Evolutionary conservation across 1,139 yeast species (phyloP), one percentile per base, ranked within the genome.

Genomic region (Geotrichum aggregatum): DNA sequence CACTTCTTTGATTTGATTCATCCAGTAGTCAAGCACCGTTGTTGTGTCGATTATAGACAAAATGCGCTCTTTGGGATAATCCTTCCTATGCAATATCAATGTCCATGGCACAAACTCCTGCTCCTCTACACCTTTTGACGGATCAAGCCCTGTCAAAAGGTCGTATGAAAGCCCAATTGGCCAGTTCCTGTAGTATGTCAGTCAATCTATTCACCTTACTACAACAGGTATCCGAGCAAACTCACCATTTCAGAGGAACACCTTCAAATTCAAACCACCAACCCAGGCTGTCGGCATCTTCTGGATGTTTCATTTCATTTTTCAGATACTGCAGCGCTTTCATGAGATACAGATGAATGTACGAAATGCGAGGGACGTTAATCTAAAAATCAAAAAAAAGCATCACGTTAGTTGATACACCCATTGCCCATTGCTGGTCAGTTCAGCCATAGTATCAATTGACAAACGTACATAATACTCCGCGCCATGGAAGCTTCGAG

Each of bases 261-360:
- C 72, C 77, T 30, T 82, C 82, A 61, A 72, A 78, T 58, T 81
- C 88, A 49, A 88, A 73, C 95, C 96, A 88, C 95, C 96, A 88
- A 2, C 63, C 63, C 0, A 61, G 53, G 0, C 74, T 62, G 0
- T 59, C 58, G 1, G 77, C 72, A 44, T 63, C 58, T 49, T 63
- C 58, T 18, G 71, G 69, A 48, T 66, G 66, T 21, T 68, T 67
- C 22, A 76, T 57, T 50, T 64, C 68, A n/a, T 71, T 66, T 41
- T 67, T 62, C 58, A 84, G 79, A 63, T 74, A 82, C 1, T 59
- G 58, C 2, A 76, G 60, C 0, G 85, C 68, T 6, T 62, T 60
- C 0, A 71, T 68, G 45, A 77, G 72, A 54, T 76, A 72, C 1
- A 73, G 52, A 2, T 87, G 83, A 36, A 87, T 67, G 64, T 86